Base-by-base conservation (phyloP, 495 filamentous ascomycete genomes). In the Aspergillus panamensis region DNA sequence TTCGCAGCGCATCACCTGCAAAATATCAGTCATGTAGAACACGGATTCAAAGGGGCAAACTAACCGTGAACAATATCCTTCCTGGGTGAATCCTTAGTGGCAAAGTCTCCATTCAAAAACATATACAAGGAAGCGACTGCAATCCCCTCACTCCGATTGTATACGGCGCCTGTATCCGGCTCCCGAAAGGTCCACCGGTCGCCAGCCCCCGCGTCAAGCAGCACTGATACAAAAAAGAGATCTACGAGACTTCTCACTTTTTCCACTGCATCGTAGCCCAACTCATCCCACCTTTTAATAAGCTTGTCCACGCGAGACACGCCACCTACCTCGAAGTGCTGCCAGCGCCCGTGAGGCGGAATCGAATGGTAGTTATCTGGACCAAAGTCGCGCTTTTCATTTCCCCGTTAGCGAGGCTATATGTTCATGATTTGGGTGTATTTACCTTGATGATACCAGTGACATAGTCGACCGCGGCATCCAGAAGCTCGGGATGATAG, bases 311-410 rank as follows among this genome's bases (percentile, higher is more conserved):
- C 78, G 14, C 91, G 83, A 64, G 90, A 85, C 8, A 83, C 77
- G 0, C 86, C 88, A n/a, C 91, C 91, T 52, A 92, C 85, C 48
- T 88, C 85, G 64, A 96, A 96, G 67, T 96, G 91, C 71, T 96
- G 91, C 84, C 91, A 92, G 32, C 91, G 81, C 48, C 91, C 91
- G 66, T 95, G 91, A 10, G 87, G 84, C 3, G 91, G 91, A 35
- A 76, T 76, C 1, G 58, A 50, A 43, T 81, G 54, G 60, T 79
- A 84, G 39, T 55, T 62, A 60, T 82, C 73, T 0, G 81, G 80
- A 20, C 77, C 80, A 58, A 77, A 83, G 64, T 84, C 81, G 50
- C 81, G 71, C 81, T 83, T 9, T 53, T 7, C 31, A 21, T 16
- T 44, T 1, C 20, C 10, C 13, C 17, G 29, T 45, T 3, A 47